These are phyloP conservation scores for Fusarium aywerte DNA, from an alignment of 2,329 filamentous ascomycete genomes.

Conservation along the genomic window DNA sequence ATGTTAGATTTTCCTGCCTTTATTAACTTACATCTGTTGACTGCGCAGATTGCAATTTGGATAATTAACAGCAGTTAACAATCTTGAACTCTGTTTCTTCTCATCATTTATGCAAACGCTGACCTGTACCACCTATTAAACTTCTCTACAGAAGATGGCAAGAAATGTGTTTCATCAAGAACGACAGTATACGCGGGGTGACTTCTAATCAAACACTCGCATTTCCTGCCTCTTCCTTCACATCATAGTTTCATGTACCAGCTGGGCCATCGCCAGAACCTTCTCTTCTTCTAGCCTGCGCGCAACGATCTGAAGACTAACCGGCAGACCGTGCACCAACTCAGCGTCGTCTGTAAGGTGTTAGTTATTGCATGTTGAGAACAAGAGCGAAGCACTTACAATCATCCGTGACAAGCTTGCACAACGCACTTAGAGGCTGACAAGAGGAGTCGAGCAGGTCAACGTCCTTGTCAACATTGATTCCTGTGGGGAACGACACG, in stretches of 20 bases:
- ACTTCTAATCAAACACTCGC: too few relatives aligned
- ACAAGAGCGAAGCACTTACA: conserved; percentile 52
- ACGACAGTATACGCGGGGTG: neutral
- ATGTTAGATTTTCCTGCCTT: neutral
- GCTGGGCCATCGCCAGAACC: conserved; percentile 47
- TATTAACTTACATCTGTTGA: neutral
- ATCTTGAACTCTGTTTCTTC: neutral
- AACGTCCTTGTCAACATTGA: conserved; percentile 54
- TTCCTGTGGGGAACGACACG: conserved; percentile 59
- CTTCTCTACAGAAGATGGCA: neutral
- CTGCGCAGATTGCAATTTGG: neutral
- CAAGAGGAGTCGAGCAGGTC: conserved; percentile 50
- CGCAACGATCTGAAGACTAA: conserved; percentile 58
- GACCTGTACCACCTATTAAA: too few relatives aligned
- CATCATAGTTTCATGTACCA: conserved; percentile 10
- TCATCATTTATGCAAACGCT: neutral
- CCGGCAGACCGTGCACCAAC: conserved; percentile 55
- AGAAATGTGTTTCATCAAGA: neutral
- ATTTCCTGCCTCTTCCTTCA: neutral
- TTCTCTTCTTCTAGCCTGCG: conserved; percentile 57
- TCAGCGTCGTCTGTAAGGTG: conserved; percentile 51
- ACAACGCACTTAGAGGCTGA: conserved; percentile 51
- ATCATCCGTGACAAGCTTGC: conserved; percentile 53
- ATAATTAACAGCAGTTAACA: neutral
- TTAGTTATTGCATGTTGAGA: neutral